Base-by-base conservation (phyloP, 257 asterid genomes). In the Solanum ossicruentum region DNA sequence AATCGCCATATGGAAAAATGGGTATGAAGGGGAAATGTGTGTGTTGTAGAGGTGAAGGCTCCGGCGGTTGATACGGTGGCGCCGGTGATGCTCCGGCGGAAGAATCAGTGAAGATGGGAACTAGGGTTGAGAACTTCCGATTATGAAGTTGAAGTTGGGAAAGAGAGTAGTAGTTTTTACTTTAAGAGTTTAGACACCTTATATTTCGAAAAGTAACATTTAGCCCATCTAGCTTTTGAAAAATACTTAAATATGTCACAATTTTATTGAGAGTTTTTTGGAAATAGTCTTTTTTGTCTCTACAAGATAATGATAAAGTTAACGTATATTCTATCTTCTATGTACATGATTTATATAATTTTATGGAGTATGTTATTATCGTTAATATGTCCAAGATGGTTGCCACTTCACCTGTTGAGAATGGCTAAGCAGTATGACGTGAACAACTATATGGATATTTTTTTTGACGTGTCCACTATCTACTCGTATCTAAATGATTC, bases 51-150 rank as follows among this genome's bases (percentile, higher is more conserved):
- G 36, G 32, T 41, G 79, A 32, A 1, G 26, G 16, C 10, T 15
- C 0, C 61, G 21, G 13, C 13, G 61, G 58, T 8, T 43, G 61
- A 45, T 16, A 36, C 15, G 8, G 79, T 8, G 54, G 79, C 28
- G 79, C 52, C 23, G 61, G 61, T 49, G 23, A 20, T 23, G 45
- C 82, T 49, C 82, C 82, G 61, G 61, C 45, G 7, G 16, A 49
- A 49, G 16, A 55, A 52, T 75, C 7, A 13, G 39, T 18, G 21
- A 52, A 32, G 32, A 8, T 73, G 43, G 26, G 3, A 26, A 51
- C 3, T 77, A 77, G 82, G 82, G 82, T 77, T 77, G 63, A 26
- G 26, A 23, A 47, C 43, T 21, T 75, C 57, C 12, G 8, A 72
- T n/a, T 47, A 47, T 75, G 56, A 23, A 49, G 60, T 21, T 75